phyloP scores from a whole-genome alignment of 2,329 filamentous ascomycete species.

The Claviceps sp. region DNA sequence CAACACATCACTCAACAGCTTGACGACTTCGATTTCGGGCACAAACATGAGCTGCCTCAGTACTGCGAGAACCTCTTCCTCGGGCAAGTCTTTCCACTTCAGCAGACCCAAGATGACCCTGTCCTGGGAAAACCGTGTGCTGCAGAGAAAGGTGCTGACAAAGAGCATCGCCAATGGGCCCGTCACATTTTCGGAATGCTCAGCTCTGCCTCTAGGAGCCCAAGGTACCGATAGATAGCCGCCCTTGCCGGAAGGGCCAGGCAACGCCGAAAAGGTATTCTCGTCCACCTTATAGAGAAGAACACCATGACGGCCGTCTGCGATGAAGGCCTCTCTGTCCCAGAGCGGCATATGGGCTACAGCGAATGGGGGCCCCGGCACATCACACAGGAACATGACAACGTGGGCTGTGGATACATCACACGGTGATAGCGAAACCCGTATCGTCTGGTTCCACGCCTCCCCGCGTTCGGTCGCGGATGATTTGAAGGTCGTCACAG shows the following conservation, averaged over 20 bases:
- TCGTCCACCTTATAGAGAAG: conserved; percentile 88
- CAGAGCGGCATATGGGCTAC: conserved; percentile 88
- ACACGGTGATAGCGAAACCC: conserved; percentile 62
- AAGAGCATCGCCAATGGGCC: conserved; percentile 69
- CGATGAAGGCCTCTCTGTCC: conserved; percentile 80
- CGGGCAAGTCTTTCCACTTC: conserved; percentile 68
- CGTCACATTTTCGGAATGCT: conserved; percentile 60
- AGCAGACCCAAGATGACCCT: conserved; percentile 71
- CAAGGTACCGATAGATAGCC: conserved; percentile 81
- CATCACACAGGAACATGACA: conserved; percentile 79
- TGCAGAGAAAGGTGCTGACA: conserved; percentile 79
- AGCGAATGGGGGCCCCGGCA: conserved; percentile 78
- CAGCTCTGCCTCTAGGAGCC: conserved; percentile 53
- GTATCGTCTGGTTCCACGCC: conserved; percentile 78
- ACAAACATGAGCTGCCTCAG: conserved; percentile 83
- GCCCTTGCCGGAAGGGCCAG: conserved; percentile 55
- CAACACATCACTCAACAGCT: conserved; percentile 78
- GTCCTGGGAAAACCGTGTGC: conserved; percentile 89
- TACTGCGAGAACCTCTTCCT: conserved; percentile 58
- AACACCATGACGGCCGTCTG: conserved; percentile 70
- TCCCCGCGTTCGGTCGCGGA: conserved; percentile 67
- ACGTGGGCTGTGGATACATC: conserved; percentile 76
- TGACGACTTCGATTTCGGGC: conserved; percentile 94
- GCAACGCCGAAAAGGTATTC: conserved; percentile 56
- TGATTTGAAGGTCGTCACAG: conserved; percentile 78